Conservation (phyloP, 73 alveolate species). For the Symbiodinium pilosum region DNA sequence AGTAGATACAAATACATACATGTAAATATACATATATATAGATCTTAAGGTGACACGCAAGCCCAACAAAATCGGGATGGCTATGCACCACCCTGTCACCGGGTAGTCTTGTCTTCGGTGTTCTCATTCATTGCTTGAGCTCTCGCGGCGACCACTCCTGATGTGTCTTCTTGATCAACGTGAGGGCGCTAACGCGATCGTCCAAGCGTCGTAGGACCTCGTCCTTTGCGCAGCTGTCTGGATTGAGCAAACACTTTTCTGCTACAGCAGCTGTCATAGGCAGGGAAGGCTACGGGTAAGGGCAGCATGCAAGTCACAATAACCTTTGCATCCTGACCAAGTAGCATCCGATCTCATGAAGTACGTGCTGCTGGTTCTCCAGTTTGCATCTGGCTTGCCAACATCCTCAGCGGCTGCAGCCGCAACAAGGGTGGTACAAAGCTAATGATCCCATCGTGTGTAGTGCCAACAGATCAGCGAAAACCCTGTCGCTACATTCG, state of each 20-base stretch:
- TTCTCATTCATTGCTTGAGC: background rate
- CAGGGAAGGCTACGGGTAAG: no score
- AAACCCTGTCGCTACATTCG: background rate
- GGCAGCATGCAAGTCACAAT: no score
- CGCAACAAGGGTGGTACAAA: no score
- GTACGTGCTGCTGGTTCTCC: conserved; percentile 94
- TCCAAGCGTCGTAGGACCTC: conserved; percentile 36
- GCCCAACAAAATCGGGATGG: no score
- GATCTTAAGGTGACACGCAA: no score
- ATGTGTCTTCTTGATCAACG: conserved; percentile 41
- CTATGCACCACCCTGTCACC: no score
- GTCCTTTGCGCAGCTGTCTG: conserved; percentile 4
- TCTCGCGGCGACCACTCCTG: background rate
- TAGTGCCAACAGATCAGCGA: background rate
- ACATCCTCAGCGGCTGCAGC: conserved; percentile 73
- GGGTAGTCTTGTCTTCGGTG: no score
- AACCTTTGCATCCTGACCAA: conserved; percentile 4
- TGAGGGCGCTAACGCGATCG: conserved; percentile 61
- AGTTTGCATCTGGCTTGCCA: conserved; percentile 72
- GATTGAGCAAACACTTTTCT: no score
- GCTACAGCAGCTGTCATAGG: no score
- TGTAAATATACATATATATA: no score
- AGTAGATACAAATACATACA: no score
- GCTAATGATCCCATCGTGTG: background rate
- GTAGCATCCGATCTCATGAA: conserved; percentile 59